Evolutionary conservation across 306 rosid species (phyloP).

Genomic region (Glycine soja): DNA sequence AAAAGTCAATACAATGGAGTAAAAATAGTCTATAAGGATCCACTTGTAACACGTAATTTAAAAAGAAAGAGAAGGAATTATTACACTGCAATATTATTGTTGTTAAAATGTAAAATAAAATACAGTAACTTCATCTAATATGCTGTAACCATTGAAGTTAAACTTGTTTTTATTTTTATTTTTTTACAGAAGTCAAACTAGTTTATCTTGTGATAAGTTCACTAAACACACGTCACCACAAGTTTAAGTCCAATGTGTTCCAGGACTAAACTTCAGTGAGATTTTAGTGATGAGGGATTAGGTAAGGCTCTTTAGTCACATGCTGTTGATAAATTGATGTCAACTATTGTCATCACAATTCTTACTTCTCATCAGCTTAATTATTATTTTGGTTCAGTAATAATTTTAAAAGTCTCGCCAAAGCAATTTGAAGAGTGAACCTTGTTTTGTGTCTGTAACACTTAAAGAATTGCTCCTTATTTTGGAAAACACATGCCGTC

Average conservation of each 20-base stretch:
- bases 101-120: no score
- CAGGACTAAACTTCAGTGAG: not conserved
- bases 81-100: no score
- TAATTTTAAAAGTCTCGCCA: not conserved
- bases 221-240: no score
- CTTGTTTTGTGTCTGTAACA: not conserved
- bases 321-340: constrained; percentile 41
- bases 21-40: no score
- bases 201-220: no score
- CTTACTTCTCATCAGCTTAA: constrained; percentile 11
- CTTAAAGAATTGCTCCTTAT: not conserved
- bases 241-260: not conserved
- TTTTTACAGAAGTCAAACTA: no score
- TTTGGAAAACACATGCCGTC: not conserved
- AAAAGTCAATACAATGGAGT: no score
- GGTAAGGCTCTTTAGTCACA: constrained; percentile 41
- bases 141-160: no score
- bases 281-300: constrained; percentile 8
- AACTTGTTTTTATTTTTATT: no score
- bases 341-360: constrained; percentile 26
- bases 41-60: no score
- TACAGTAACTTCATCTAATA: no score
- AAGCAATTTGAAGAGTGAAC: not conserved
- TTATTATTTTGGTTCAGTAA: constrained; percentile 24
- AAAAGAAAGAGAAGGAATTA: no score